Conservation (phyloP, 345 rosid genomes). For the Anastatica hierochuntica region DNA sequence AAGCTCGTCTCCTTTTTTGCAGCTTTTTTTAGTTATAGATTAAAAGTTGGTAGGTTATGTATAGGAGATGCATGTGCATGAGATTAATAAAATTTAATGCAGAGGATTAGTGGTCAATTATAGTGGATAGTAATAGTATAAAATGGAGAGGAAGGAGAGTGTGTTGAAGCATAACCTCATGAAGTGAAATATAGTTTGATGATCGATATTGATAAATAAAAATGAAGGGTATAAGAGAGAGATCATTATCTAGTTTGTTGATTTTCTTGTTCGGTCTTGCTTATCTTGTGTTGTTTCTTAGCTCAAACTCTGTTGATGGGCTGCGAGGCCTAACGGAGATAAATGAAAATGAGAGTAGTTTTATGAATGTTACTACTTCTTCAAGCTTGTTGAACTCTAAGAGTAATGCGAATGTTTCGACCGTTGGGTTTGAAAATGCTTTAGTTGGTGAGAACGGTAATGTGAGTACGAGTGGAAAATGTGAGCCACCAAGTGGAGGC, state of each 20-base stretch:
- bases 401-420: not conserved
- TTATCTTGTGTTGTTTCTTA: conserved; percentile 11
- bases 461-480: conserved; percentile 13
- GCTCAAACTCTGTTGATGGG: conserved; percentile 30
- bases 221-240: conserved; percentile 13
- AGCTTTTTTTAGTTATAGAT: not conserved
- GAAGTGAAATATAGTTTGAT: conserved; percentile 14
- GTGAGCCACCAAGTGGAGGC: conserved; percentile 17
- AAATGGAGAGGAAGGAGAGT: conserved; percentile 11
- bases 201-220: no score
- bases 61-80: conserved; percentile 17
- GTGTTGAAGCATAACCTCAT: conserved; percentile 6
- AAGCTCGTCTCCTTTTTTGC: not conserved
- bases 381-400: conserved; percentile 5
- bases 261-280: conserved; percentile 11
- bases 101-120: not conserved
- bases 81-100: conserved; percentile 3
- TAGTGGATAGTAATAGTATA: conserved; percentile 9
- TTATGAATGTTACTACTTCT: not conserved
- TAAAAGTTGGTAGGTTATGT: conserved; percentile 18
- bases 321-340: conserved; percentile 21
- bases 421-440: conserved; percentile 6
- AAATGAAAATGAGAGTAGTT: conserved; percentile 10
- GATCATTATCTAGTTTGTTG: conserved; percentile 6
- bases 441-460: conserved; percentile 15